Evolutionary conservation across 2,329 filamentous ascomycete genomes (phyloP).

Genomic region (Aspergillus melleus): DNA sequence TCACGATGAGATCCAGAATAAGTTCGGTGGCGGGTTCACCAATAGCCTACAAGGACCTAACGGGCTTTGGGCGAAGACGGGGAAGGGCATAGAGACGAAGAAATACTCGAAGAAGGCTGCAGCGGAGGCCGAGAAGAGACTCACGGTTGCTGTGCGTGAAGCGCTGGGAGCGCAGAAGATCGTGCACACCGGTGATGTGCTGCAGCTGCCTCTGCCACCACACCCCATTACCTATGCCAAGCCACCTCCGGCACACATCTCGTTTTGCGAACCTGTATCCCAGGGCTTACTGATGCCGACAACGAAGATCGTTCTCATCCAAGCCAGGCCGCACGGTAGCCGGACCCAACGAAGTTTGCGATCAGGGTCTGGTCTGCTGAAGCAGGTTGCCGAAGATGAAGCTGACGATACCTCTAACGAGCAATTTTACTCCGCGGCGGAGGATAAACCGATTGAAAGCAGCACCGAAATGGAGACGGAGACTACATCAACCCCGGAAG

Average conservation of each 20-base stretch:
- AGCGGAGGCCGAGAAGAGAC: conserved; percentile 54
- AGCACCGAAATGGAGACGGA: conserved; percentile 48
- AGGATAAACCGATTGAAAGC: conserved; percentile 61
- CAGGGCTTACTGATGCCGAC: conserved; percentile 76
- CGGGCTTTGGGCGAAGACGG: conserved; percentile 38
- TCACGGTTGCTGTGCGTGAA: conserved; percentile 68
- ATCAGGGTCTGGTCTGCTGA: conserved; percentile 54
- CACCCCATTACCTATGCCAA: conserved; percentile 86
- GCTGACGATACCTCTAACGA: conserved; percentile 86
- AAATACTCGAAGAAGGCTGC: conserved; percentile 36
- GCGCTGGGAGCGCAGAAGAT: conserved; percentile 72
- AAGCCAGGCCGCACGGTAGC: conserved; percentile 51
- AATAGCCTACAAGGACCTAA: conserved; percentile 37
- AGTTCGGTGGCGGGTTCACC: conserved; percentile 68
- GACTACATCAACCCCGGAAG: conserved; percentile 57
- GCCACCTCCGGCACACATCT: conserved; percentile 80
- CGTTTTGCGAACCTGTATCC: conserved; percentile 90
- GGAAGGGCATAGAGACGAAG: conserved; percentile 31
- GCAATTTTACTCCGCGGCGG: conserved; percentile 87
- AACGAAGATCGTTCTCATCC: conserved; percentile 77
- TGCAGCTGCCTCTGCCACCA: conserved; percentile 72
- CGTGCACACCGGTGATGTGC: conserved; percentile 78
- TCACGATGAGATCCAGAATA: conserved; percentile 79
- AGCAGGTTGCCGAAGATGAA: conserved; percentile 59
- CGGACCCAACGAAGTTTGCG: conserved; percentile 46